Evolutionary conservation across 1,139 yeast genomes (phyloP).

Genomic region (Geotrichum cucujoidarum): DNA sequence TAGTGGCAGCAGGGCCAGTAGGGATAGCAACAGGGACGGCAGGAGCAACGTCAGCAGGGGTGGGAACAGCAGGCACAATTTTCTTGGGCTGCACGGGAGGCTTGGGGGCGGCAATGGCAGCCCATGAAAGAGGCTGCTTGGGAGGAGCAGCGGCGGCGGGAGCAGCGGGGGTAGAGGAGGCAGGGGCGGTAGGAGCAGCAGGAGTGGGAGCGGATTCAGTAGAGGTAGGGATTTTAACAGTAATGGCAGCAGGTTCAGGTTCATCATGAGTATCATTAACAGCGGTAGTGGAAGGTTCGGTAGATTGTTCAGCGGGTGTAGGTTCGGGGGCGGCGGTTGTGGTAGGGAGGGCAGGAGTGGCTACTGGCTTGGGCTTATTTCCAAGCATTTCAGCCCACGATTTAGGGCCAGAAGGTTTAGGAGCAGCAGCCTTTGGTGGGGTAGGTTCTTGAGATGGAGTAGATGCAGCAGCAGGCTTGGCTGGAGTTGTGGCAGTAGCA

Average conservation of each 20-base stretch:
- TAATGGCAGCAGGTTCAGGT: constrained; percentile 4
- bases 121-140: constrained; percentile 34
- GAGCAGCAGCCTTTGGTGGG: constrained; percentile 20
- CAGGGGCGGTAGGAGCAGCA: constrained; percentile 21
- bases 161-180: constrained; percentile 9
- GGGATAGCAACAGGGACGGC: background rate
- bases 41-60: constrained; percentile 3
- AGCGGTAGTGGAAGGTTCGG: constrained; percentile 10
- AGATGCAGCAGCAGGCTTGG: constrained; percentile 21
- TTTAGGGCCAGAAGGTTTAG: constrained; percentile 26
- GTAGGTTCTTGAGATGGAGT: constrained; percentile 20
- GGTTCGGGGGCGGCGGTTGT: constrained; percentile 16
- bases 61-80: constrained; percentile 4
- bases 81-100: constrained; percentile 22
- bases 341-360: constrained; percentile 27
- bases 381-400: constrained; percentile 28
- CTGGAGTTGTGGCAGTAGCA: constrained; percentile 17
- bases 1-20: constrained; percentile 15
- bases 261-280: constrained; percentile 14
- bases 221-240: constrained; percentile 18
- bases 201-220: constrained; percentile 5
- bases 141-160: constrained; percentile 21
- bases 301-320: constrained; percentile 21
- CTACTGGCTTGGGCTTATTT: constrained; percentile 19
- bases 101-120: constrained; percentile 40